A percentile compares a stretch with the other conserved stretches of the same genome.
phyloP scores from a whole-genome alignment of 2,329 filamentous ascomycete genomes.

The Fusarium sp. region DNA sequence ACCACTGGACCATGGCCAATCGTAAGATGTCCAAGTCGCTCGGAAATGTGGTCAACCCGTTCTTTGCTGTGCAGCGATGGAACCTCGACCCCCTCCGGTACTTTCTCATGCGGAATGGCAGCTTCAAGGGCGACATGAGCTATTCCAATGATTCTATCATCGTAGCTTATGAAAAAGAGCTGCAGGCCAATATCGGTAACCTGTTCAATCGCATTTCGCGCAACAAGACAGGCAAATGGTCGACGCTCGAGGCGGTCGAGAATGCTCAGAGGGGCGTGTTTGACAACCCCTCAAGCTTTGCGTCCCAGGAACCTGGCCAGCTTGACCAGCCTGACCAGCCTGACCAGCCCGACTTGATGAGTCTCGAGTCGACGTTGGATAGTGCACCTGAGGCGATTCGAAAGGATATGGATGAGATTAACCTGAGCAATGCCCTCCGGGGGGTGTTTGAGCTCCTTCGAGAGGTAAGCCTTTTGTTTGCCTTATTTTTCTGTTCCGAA shows the following conservation, averaged over 20 bases:
- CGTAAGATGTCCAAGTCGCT: constrained; percentile 97
- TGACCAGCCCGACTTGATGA: constrained; percentile 37
- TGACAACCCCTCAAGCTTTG: background rate
- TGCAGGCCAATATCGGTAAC: constrained; percentile 84
- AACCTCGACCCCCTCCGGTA: constrained; percentile 88
- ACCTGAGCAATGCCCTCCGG: constrained; percentile 72
- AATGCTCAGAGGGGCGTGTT: constrained; percentile 43
- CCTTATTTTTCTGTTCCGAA: background rate
- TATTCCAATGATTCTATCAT: constrained; percentile 85
- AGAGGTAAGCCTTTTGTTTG: constrained; percentile 55
- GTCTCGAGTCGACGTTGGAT: constrained; percentile 41
- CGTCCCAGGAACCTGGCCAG: background rate
- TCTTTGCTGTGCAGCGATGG: constrained; percentile 89
- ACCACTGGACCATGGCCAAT: constrained; percentile 92
- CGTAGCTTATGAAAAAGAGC: constrained; percentile 78
- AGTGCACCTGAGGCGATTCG: constrained; percentile 49
- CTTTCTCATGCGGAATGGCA: constrained; percentile 84
- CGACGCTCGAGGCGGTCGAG: constrained; percentile 65
- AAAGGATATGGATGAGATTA: constrained; percentile 67
- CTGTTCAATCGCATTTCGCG: constrained; percentile 75
- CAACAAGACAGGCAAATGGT: constrained; percentile 69
- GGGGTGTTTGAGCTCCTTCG: constrained; percentile 69
- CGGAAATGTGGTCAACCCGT: constrained; percentile 94
- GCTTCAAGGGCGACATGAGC: constrained; percentile 78
- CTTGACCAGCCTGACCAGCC: background rate